Conservation (phyloP, 2,329 filamentous ascomycete genomes). For the Colletotrichum echinochloae region DNA sequence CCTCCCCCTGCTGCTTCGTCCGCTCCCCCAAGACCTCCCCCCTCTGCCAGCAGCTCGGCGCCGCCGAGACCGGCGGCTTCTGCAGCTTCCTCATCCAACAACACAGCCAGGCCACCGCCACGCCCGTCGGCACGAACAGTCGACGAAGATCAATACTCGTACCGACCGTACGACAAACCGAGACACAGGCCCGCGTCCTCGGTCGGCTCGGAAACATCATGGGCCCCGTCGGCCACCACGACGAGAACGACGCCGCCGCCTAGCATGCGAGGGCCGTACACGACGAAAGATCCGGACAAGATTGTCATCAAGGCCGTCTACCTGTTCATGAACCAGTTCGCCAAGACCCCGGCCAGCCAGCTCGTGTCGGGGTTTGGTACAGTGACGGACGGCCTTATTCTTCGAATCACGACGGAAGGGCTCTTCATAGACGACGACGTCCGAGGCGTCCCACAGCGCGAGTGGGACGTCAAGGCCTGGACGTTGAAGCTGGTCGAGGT, state of each 20-base stretch:
- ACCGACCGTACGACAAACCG: slow-evolving; percentile 80
- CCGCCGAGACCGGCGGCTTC: slow-evolving; percentile 43
- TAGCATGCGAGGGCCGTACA: slow-evolving; percentile 81
- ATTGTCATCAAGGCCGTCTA: slow-evolving; percentile 96
- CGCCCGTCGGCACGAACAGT: slow-evolving; percentile 68
- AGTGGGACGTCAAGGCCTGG: slow-evolving; percentile 99
- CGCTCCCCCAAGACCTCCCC: slow-evolving; percentile 41
- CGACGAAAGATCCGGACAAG: slow-evolving; percentile 92
- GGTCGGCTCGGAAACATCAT: slow-evolving; percentile 83
- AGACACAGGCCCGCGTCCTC: slow-evolving; percentile 75
- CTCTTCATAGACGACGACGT: slow-evolving; percentile 98
- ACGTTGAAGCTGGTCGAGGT: slow-evolving; percentile 93
- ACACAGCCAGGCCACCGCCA: slow-evolving; percentile 53
- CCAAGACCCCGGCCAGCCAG: slow-evolving; percentile 90
- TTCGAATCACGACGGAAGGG: slow-evolving; percentile 93
- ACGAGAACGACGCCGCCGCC: slow-evolving; percentile 86
- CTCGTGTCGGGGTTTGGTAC: slow-evolving; percentile 85
- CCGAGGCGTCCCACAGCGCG: slow-evolving; percentile 88
- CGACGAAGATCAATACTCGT: slow-evolving; percentile 77
- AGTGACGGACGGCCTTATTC: slow-evolving; percentile 91
- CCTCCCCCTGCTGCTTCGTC: slow-evolving; percentile 43
- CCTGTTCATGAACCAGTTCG: slow-evolving; percentile 88
- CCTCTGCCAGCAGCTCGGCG: slow-evolving; percentile 32
- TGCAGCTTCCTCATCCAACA: slow-evolving; percentile 42
- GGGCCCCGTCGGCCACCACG: slow-evolving; percentile 86